These are phyloP conservation scores for Suillus ampliporus DNA, from an alignment of 768 basidiomycete genomes.

Conservation along the genomic window DNA sequence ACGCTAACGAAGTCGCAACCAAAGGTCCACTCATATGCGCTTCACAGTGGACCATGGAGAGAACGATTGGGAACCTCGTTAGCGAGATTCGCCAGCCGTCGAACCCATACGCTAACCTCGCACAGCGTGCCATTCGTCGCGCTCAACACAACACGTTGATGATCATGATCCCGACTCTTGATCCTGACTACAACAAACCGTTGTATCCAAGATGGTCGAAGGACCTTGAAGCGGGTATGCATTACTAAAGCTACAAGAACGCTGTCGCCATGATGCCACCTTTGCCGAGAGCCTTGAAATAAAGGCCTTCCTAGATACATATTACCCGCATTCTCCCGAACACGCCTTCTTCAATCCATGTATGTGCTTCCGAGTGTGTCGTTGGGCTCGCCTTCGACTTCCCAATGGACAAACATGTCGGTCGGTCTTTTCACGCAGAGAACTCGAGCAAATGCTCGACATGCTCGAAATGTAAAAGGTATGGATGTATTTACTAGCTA, in stretches of 20 bases:
- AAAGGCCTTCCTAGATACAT: background rate
- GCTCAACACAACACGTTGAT: slow-evolving; percentile 24
- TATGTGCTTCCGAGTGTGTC: background rate
- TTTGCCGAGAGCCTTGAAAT: background rate
- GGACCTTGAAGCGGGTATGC: slow-evolving; percentile 15
- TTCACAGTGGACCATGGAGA: slow-evolving; percentile 37
- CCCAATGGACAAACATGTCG: slow-evolving; percentile 28
- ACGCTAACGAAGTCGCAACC: slow-evolving; percentile 23
- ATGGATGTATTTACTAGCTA: background rate
- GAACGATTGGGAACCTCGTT: slow-evolving; percentile 31
- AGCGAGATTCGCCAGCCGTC: slow-evolving; percentile 30
- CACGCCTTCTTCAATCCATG: background rate
- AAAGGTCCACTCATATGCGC: slow-evolving; percentile 27
- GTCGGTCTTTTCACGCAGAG: slow-evolving; percentile 18
- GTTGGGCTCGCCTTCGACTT: slow-evolving; percentile 27
- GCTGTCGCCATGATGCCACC: background rate
- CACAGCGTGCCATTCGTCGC: slow-evolving; percentile 25
- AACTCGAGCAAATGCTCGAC: slow-evolving; percentile 12
- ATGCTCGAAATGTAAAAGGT: slow-evolving; percentile 20
- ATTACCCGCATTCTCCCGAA: slow-evolving; percentile 5
- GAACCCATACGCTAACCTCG: slow-evolving; percentile 34
- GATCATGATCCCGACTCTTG: slow-evolving; percentile 17
- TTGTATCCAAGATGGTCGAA: slow-evolving; percentile 10
- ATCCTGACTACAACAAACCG: slow-evolving; percentile 10
- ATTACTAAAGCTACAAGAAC: background rate